Percentiles rank a stretch among this genome's conserved stretches.
These are phyloP conservation scores for Strobilomyces dryophilus DNA, from an alignment of 768 basidiomycete species.

Conservation along the genomic window DNA sequence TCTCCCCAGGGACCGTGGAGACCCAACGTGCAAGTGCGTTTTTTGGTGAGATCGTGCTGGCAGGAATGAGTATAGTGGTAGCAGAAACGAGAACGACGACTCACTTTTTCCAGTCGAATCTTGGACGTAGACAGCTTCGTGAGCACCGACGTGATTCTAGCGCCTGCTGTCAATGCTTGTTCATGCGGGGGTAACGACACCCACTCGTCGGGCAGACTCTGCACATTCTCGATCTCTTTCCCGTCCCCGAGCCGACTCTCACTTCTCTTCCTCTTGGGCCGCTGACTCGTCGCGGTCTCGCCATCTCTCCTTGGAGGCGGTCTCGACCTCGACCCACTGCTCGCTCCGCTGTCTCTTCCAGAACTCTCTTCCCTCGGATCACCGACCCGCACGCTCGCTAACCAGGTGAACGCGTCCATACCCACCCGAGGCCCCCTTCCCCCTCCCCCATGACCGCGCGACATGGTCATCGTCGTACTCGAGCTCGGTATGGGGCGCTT, in stretches of 20 bases:
- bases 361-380: constrained; percentile 52
- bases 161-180: background rate
- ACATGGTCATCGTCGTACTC: constrained; percentile 40
- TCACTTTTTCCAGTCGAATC: constrained; percentile 82
- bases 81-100: constrained; percentile 5
- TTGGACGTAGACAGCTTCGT: constrained; percentile 62
- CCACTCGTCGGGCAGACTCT: constrained; percentile 72
- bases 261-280: constrained; percentile 40
- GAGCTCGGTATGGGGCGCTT: constrained; percentile 21
- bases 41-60: constrained; percentile 66
- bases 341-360: constrained; percentile 48
- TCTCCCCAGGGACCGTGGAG: constrained; percentile 93
- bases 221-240: constrained; percentile 36
- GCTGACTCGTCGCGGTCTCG: constrained; percentile 5
- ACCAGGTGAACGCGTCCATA: constrained; percentile 70
- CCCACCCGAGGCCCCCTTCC: constrained; percentile 55
- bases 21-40: constrained; percentile 79
- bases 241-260: constrained; percentile 36
- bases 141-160: constrained; percentile 70
- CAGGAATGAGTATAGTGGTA: constrained; percentile 3
- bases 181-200: constrained; percentile 16
- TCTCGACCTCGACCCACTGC: constrained; percentile 41
- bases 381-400: constrained; percentile 69
- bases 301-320: constrained; percentile 22
- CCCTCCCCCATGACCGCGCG: constrained; percentile 42